phyloP scores from a whole-genome alignment of 169 alveolate genomes.

The Eimeria zaria region DNA sequence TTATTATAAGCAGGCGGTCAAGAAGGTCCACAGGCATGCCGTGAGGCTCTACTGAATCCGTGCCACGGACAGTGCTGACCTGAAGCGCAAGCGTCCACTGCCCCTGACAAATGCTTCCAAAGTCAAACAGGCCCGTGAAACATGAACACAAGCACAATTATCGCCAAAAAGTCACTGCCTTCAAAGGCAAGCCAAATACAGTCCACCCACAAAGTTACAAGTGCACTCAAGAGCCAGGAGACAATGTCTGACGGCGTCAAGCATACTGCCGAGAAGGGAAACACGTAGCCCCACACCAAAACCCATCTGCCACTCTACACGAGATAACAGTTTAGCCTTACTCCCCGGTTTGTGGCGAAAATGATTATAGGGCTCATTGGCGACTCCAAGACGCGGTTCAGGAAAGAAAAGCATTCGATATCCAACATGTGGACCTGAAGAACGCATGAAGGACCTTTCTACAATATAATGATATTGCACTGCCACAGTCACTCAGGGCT shows the following conservation, averaged over 20 bases:
- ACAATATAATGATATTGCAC: too few species aligned
- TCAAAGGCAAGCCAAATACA: background rate
- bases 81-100: background rate
- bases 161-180: background rate
- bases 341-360: constrained; percentile 99
- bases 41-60: constrained; percentile 99
- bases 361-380: constrained; percentile 99
- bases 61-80: constrained; percentile 94
- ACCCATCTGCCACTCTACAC: background rate
- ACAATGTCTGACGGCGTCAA: too few species aligned
- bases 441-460: background rate
- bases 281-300: background rate
- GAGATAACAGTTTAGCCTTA: constrained; percentile 51
- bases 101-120: background rate
- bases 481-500: background rate
- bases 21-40: constrained; percentile 99
- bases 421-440: constrained; percentile 98
- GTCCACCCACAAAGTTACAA: background rate
- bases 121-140: background rate
- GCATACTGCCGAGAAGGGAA: background rate
- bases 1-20: constrained; percentile 98
- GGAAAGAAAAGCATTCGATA: constrained; percentile 99
- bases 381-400: constrained; percentile 99
- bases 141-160: too few species aligned
- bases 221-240: background rate